Conservation (phyloP, 192 early-diverging fungal genomes). For the Dispira simplex region DNA sequence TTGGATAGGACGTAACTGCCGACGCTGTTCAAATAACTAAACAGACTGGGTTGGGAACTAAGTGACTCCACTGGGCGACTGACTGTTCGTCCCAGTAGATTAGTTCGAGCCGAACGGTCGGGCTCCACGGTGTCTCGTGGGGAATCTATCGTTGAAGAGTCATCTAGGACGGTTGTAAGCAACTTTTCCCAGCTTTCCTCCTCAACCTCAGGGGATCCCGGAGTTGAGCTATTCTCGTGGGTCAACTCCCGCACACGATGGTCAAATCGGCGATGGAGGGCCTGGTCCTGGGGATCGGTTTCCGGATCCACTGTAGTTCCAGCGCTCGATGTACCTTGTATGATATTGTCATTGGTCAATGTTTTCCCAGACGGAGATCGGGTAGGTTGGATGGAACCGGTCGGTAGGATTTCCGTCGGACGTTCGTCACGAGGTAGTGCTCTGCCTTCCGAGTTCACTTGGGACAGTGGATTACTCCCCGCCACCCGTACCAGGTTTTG, state of each 20-base stretch:
- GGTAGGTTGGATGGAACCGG: neutral
- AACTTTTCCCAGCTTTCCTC: neutral
- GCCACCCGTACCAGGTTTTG: conserved; percentile 5
- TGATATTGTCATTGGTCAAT: neutral
- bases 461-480: neutral
- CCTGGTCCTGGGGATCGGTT: neutral
- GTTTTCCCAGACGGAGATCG: neutral
- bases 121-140: neutral
- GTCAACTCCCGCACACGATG: neutral
- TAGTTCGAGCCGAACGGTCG: neutral
- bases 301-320: neutral
- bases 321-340: neutral
- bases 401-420: neutral
- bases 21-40: conserved; percentile 14
- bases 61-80: neutral
- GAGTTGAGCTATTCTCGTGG: neutral
- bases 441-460: neutral
- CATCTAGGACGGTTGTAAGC: neutral
- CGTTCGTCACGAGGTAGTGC: neutral
- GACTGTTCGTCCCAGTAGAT: neutral
- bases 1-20: conserved; percentile 28
- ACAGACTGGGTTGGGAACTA: conserved; percentile 1
- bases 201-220: neutral
- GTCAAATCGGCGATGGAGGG: neutral
- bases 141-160: neutral